These are phyloP conservation scores for Arthonia radiata DNA, from an alignment of 495 filamentous ascomycete genomes.

Conservation along the genomic window DNA sequence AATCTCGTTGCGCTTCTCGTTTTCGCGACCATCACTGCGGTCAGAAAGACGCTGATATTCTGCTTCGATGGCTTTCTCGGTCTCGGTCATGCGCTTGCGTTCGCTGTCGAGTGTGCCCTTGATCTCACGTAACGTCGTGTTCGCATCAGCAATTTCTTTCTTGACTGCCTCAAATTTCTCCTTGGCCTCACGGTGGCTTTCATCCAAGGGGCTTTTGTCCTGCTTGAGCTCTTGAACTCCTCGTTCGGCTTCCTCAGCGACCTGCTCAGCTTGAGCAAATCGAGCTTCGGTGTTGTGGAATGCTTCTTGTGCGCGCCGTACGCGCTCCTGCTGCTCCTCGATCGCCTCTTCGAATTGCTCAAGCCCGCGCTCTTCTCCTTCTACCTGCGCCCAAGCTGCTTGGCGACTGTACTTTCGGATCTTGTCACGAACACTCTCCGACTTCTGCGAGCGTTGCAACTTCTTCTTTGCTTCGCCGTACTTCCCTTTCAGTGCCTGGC, in stretches of 20 bases:
- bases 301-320: slow-evolving; percentile 15
- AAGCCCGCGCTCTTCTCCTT: slow-evolving; percentile 23
- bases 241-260: slow-evolving; percentile 9
- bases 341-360: slow-evolving; percentile 10
- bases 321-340: slow-evolving; percentile 12
- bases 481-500: slow-evolving; percentile 19
- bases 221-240: slow-evolving; percentile 12
- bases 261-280: slow-evolving; percentile 20
- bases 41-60: too few relatives aligned
- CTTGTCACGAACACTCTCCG: slow-evolving; percentile 8
- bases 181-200: slow-evolving; percentile 14
- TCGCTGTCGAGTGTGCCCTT: too few relatives aligned
- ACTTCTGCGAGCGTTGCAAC: slow-evolving; percentile 22
- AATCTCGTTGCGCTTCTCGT: too few relatives aligned
- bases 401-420: slow-evolving; percentile 27
- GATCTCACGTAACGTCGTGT: slow-evolving; percentile 1
- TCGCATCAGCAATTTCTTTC: slow-evolving; percentile 4
- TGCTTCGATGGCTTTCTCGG: too few relatives aligned
- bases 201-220: slow-evolving; percentile 16
- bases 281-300: slow-evolving; percentile 14
- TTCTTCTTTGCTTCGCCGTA: slow-evolving; percentile 16
- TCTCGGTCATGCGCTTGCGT: too few relatives aligned
- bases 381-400: slow-evolving; percentile 51
- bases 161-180: slow-evolving; percentile 13
- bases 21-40: too few relatives aligned